Base-by-base conservation (phyloP, 805 yeast species). In the Torulaspora maleeae region DNA sequence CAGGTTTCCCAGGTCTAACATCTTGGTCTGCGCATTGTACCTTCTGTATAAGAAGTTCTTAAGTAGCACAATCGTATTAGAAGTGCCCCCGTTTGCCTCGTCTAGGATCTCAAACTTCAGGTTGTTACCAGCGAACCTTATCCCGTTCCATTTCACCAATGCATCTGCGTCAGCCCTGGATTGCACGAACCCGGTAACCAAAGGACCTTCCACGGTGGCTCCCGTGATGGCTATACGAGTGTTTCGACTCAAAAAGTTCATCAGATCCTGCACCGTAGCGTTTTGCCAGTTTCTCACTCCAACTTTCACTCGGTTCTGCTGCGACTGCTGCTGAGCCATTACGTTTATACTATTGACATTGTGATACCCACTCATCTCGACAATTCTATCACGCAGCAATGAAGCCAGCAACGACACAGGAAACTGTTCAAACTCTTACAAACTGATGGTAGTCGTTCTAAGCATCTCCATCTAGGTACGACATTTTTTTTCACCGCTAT, bases 201-300 rank as follows among this genome's bases (percentile, higher is more conserved):
- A 69, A 3, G 79, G 79, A 8, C 79, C 78, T 45, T 80, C 80
- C 5, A 79, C 76, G 2, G 62, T 55, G 9, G 80, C 70, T 59
- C 83, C 77, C 41, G 66, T 63, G 10, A 90, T 70, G 0, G 72
- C 66, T 15, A 86, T 71, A 42, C 75, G 71, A 12, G 86, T 69
- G 58, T 84, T 86, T 51, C 95, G 74, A 40, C 80, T 76, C 12
- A 89, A 64, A 63, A 89, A 90, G 30, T 73, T 70, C 8, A 84
- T 71, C 47, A 88, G 71, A 48, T 88, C 95, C 15, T 75, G 80
- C 48, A 74, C 72, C 1, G 83, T 63, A 1, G 89, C 95, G 49
- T 87, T 86, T 48, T 83, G 81, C 96, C 96, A 89, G 36, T 89
- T 87, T 30, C 73, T 68, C 9, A 88, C 73, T 51, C 84, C 87